phyloP scores from a whole-genome alignment of 352 stramenopile species.

The Saprolegnia diclina region DNA sequence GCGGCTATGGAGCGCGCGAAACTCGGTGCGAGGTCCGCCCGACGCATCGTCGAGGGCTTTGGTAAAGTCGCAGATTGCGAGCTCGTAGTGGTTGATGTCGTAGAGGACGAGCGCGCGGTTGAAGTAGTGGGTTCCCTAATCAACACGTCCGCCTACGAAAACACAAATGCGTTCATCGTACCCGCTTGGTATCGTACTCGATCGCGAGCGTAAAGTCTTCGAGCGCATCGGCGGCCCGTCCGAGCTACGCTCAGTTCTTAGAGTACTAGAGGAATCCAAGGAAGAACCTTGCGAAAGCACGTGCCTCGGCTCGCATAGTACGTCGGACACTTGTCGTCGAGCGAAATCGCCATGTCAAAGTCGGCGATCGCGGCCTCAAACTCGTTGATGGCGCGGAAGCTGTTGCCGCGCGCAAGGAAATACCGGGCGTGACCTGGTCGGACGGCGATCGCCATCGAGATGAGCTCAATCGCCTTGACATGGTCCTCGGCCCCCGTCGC shows the following conservation, averaged over 20 bases:
- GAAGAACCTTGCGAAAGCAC: conserved; percentile 51
- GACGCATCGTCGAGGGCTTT: conserved; percentile 67
- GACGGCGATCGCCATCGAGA: conserved; percentile 68
- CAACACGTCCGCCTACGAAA: background rate
- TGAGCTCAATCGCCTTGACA: conserved; percentile 62
- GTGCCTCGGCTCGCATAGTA: conserved; percentile 70
- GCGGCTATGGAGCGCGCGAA: conserved; percentile 57
- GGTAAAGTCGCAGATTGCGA: conserved; percentile 67
- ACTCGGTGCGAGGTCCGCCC: conserved; percentile 55
- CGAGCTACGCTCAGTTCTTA: conserved; percentile 31
- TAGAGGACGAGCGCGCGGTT: conserved; percentile 68
- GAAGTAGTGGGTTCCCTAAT: conserved; percentile 52
- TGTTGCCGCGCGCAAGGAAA: conserved; percentile 66
- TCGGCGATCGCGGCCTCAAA: conserved; percentile 55
- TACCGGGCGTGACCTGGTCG: conserved; percentile 63
- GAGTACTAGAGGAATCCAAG: background rate
- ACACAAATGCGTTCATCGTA: background rate
- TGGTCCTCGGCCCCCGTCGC: conserved; percentile 54
- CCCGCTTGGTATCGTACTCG: conserved; percentile 63
- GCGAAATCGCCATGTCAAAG: conserved; percentile 47
- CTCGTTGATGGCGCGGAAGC: conserved; percentile 64
- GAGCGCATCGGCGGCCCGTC: conserved; percentile 45
- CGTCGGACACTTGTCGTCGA: conserved; percentile 59
- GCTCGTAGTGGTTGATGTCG: conserved; percentile 53
- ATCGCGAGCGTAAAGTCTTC: conserved; percentile 65